Evolutionary conservation across 306 rosid species (phyloP), one percentile per base, ranked within the genome.

Genomic region (Fragaria vesca): DNA sequence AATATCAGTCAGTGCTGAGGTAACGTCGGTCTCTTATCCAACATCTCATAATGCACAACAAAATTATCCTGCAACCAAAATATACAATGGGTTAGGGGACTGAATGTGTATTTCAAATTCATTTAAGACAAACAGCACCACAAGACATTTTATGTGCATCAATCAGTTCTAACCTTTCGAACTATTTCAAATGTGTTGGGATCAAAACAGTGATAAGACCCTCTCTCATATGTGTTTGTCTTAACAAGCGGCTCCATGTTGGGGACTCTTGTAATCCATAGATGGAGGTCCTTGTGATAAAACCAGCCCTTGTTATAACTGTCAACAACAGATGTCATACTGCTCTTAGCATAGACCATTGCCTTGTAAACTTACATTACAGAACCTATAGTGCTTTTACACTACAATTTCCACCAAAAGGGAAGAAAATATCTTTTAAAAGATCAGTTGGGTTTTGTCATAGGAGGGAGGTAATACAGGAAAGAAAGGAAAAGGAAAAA

Each of bases 181-280:
- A 90, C 74, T 0, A 83, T 87, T 87, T 96, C 99, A 62, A 96
- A 91, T 68, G 90, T 58, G 84, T 80, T 91, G 18, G 98, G 98
- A 73, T 96, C 98, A 47, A 96, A 96, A 82, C 91, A 91, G 82
- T 84, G 92, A 80, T 93, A 96, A 11, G 96, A 91, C 78, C 98
- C 98, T 82, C 93, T 87, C 88, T 96, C 99, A 30, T 86, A 85
- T 0, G 94, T 79, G 85, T 74, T 81, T 28, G 97, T 91, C 85
- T 93, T 91, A 21, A 90, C 98, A 36, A 91, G 90, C 2, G 92
- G 98, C 83, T 96, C 99, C 83, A 87, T 72, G 76, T 89, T 91
- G 76, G 97, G 87, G 57, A 85, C 87, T 76, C 96, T 87, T 60
- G 65, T 78, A 68, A 93, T 86, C 98, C 99, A 96, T 32, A 84